Percentiles rank a stretch among this genome's conserved stretches.
Conservation (phyloP, 2,329 filamentous ascomycete species). For the Epichloe elymi region DNA sequence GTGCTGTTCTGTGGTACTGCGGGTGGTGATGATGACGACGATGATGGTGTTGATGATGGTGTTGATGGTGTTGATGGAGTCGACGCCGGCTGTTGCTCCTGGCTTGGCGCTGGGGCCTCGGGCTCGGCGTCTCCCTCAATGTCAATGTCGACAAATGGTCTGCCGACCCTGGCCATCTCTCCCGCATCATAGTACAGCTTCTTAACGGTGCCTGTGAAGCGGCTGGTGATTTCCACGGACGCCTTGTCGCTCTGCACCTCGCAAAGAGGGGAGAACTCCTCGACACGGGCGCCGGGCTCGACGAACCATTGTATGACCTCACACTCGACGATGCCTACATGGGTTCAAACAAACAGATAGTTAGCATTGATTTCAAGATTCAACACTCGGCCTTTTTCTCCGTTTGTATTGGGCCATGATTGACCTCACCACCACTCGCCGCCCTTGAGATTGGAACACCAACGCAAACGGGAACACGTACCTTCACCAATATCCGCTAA, state of each 20-base stretch:
- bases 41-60: slow-evolving; percentile 8
- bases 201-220: slow-evolving; percentile 90
- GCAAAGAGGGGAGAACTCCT: slow-evolving; percentile 95
- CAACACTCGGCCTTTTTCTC: background rate
- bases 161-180: slow-evolving; percentile 91
- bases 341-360: background rate
- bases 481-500: slow-evolving; percentile 81
- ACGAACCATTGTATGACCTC: slow-evolving; percentile 99
- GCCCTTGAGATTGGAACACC: background rate
- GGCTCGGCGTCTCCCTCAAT: slow-evolving; percentile 61
- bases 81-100: slow-evolving; percentile 12
- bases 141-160: slow-evolving; percentile 90
- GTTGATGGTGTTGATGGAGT: slow-evolving; percentile 14
- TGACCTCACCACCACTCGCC: background rate
- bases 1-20: background rate
- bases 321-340: slow-evolving; percentile 83
- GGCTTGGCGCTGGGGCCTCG: slow-evolving; percentile 10
- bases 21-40: slow-evolving; percentile 6
- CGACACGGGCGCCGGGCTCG: slow-evolving; percentile 83
- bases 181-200: slow-evolving; percentile 92
- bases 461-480: slow-evolving; percentile 18
- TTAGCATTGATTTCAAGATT: background rate
- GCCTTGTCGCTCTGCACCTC: slow-evolving; percentile 99
- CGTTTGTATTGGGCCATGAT: background rate
- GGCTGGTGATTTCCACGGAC: slow-evolving; percentile 79